Evolutionary conservation across 192 early-diverging fungal species (phyloP).

Genomic region (Backusella luteola): DNA sequence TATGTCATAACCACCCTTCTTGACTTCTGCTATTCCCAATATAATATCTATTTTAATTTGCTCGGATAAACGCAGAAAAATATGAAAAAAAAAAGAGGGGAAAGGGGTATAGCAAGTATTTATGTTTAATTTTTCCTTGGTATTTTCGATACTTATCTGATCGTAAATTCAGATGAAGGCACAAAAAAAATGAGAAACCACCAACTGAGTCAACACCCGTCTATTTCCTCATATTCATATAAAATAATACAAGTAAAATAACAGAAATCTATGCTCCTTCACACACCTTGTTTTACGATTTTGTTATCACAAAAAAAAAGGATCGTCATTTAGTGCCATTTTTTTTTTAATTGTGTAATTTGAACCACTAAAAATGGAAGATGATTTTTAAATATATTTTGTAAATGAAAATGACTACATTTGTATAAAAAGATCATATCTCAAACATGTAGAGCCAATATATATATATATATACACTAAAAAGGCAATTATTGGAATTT

Average conservation of each 20-base stretch:
- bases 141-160: too few species aligned
- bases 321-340: neutral
- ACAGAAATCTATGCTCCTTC: too few species aligned
- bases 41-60: neutral
- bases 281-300: too few species aligned
- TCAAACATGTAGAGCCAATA: too few species aligned
- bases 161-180: neutral
- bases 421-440: too few species aligned
- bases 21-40: neutral
- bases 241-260: neutral
- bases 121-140: neutral
- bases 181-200: neutral
- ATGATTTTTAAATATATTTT: neutral
- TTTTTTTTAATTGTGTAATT: neutral
- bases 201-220: neutral
- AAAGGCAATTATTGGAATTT: too few species aligned
- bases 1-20: neutral
- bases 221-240: neutral
- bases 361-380: neutral
- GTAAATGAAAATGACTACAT: too few species aligned
- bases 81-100: neutral
- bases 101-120: neutral
- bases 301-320: neutral
- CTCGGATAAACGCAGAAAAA: neutral
- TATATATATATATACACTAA: too few species aligned